Base-by-base conservation (phyloP, 495 filamentous ascomycete species). In the Neurospora tetrasperma region DNA sequence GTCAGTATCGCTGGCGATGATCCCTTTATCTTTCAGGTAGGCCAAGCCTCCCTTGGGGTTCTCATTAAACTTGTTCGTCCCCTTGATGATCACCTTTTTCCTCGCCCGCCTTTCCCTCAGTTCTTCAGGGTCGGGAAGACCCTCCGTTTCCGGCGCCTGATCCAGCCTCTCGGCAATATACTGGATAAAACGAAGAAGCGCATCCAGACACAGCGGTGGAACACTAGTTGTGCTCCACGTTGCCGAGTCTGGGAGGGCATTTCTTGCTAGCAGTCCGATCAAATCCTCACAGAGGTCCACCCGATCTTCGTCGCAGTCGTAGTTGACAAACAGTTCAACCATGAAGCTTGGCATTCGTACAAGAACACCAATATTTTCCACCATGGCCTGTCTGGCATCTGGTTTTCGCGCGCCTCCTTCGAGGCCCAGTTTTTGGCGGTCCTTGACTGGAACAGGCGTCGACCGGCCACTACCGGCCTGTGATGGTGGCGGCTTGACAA, bases 171-270 rank as follows among this genome's bases (percentile, higher is more conserved):
- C 95, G 12, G 93, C 90, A 72, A 99, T 90, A 71, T 91, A 97
- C 76, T 96, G 94, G 54, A 99, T 87, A 75, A 94, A 98, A 18
- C 94, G 90, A 16, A 99, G 86, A 2, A 98, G 86, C 68, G 96
- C 91, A 78, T 99, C 96, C 10, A 99, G 84, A 78, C 96, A 99
- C 23, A 99, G 81, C 4, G 96, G 96, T 20, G 96, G 96, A 12
- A 99, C 96, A 79, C 96, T 99, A 38, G 96, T 98, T 0, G 96
- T 99, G 80, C 96, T 99, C 96, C 96, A 99, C 31, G 95, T 98
- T 12, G 94, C 96, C 4, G 96, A 97, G 78, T 99, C 96, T 9
- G 96, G 96, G 76, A 99, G 94, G 11, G 96, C 96, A 78, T 97
- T 98, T 71, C 96, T 87, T 39, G 96, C 94, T 44, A 99, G 86